These are phyloP conservation scores for Isoetes taiwanensis DNA, from an alignment of 75 land plant genomes.

Conservation along the genomic window DNA sequence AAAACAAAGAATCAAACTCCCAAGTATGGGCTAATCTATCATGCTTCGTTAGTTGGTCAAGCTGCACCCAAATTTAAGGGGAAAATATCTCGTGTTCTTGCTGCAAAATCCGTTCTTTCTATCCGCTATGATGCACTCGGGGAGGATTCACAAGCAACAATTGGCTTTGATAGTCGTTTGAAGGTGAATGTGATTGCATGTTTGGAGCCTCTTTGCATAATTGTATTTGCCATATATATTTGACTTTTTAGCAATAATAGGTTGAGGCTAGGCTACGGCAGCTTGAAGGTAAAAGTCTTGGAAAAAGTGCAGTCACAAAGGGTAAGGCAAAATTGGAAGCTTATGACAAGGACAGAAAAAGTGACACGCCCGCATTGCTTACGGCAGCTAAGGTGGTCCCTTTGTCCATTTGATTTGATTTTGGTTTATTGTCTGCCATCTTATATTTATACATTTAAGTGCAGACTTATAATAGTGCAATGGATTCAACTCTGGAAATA, in stretches of 20 bases:
- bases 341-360: constrained; percentile 78
- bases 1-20: constrained; percentile 96
- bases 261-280: constrained; percentile 75
- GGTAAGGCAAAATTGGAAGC: constrained; percentile 77
- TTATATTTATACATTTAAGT: no score
- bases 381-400: constrained; percentile 74
- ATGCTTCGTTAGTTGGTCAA: constrained; percentile 92
- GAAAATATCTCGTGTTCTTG: constrained; percentile 83
- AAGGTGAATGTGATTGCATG: constrained; percentile 34
- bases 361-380: constrained; percentile 53
- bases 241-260: constrained; percentile 21
- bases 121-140: constrained; percentile 84
- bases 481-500: constrained; percentile 49
- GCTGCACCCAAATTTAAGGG: constrained; percentile 92
- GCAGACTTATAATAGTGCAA: constrained; percentile 79
- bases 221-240: not conserved
- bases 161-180: constrained; percentile 66
- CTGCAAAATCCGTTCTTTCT: constrained; percentile 83
- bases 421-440: no score
- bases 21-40: constrained; percentile 94
- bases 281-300: constrained; percentile 70
- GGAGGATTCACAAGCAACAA: constrained; percentile 52
- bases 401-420: not conserved
- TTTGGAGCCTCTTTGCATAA: not conserved
- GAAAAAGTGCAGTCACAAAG: constrained; percentile 70